Evolutionary conservation across 169 alveolate species (phyloP).

Genomic region (Miamiensis avidus): DNA sequence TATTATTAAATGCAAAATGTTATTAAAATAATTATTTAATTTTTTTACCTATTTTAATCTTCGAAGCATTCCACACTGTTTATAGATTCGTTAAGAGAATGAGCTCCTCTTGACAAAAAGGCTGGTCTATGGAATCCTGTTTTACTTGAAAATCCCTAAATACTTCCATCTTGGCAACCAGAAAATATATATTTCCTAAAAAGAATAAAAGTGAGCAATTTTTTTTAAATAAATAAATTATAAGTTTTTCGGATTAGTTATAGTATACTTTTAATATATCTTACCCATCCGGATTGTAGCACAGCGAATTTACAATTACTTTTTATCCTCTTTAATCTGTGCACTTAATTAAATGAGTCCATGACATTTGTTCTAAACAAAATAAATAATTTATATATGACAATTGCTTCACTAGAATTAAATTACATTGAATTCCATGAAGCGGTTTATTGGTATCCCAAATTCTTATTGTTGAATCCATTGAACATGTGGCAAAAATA

Average conservation of each 20-base stretch:
- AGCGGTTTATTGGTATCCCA: constrained; percentile 44
- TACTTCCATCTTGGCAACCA: background rate
- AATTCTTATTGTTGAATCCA: constrained; percentile 48
- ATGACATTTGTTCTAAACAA: constrained; percentile 7
- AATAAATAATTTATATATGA: no score
- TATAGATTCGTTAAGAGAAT: background rate
- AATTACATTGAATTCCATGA: constrained; percentile 29
- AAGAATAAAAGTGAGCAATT: background rate
- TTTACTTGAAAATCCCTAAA: background rate
- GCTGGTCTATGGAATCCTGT: background rate
- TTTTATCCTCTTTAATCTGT: constrained; percentile 14
- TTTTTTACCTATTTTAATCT: background rate
- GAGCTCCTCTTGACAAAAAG: background rate
- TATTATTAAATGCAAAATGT: no score
- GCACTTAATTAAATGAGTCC: constrained; percentile 11
- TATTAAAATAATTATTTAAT: no score
- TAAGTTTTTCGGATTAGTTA: no score
- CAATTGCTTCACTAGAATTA: no score
- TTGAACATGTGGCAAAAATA: constrained; percentile 40
- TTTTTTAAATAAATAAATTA: no score
- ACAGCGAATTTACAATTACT: constrained; percentile 9
- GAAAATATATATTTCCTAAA: background rate
- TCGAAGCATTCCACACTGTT: background rate
- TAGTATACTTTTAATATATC: no score
- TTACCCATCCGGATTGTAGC: constrained; percentile 15